Percentiles rank a stretch among this genome's conserved stretches.
These are phyloP conservation scores for Mycena metata DNA, from an alignment of 768 basidiomycete species.

Conservation along the genomic window DNA sequence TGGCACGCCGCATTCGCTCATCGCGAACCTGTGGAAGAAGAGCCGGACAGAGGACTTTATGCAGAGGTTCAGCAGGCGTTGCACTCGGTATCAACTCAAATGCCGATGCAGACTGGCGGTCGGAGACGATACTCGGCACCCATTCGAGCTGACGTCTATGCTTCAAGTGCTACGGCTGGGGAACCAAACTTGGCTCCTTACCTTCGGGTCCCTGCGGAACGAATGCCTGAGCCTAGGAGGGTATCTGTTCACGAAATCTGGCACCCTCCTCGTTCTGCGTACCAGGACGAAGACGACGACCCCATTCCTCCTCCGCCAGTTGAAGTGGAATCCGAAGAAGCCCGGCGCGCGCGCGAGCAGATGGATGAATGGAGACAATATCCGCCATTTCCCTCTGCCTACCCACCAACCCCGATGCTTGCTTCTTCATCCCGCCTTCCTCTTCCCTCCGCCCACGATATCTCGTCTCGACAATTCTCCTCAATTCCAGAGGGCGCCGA, in stretches of 20 bases:
- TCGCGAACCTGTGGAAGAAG: constrained; percentile 6
- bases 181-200: not conserved
- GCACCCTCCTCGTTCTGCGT: constrained; percentile 69
- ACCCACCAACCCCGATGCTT: constrained; percentile 76
- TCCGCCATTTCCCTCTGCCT: constrained; percentile 82
- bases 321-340: constrained; percentile 29
- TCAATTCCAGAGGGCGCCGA: constrained; percentile 56
- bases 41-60: constrained; percentile 23
- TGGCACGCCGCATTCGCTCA: constrained; percentile 49
- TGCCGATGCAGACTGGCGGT: constrained; percentile 9
- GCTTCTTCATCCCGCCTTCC: constrained; percentile 50
- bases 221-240: not conserved
- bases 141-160: not conserved
- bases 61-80: constrained; percentile 29
- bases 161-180: not conserved
- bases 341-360: constrained; percentile 43
- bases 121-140: constrained; percentile 21
- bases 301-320: constrained; percentile 13
- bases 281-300: constrained; percentile 50
- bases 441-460: not conserved
- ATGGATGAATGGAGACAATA: constrained; percentile 81
- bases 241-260: constrained; percentile 62
- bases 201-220: constrained; percentile 10
- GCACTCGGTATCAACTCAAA: constrained; percentile 23
- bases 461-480: constrained; percentile 43